A percentile compares a stretch with the other conserved stretches of the same genome.
These are phyloP conservation scores for Flaveria brownii DNA, from an alignment of 129 eudicot genomes.

Conservation along the genomic window DNA sequence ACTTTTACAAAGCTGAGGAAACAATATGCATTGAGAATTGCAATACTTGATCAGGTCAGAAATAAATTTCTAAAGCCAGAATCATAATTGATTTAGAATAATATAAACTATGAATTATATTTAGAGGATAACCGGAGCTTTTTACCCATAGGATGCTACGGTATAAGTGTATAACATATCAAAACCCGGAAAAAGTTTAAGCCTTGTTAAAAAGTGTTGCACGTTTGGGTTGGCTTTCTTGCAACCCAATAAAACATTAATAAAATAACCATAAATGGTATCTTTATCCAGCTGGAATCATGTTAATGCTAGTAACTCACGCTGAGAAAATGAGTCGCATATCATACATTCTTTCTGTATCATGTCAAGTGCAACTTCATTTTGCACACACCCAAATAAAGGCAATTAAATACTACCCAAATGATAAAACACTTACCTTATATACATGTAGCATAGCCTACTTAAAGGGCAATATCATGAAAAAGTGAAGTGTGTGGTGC, in stretches of 20 bases:
- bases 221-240: neutral
- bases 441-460: neutral
- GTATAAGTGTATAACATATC: neutral
- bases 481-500: neutral
- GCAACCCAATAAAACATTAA: neutral
- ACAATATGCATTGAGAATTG: neutral
- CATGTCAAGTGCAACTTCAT: slow-evolving; percentile 8
- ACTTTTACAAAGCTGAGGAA: neutral
- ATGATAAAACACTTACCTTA: neutral
- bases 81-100: neutral
- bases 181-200: neutral
- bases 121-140: neutral
- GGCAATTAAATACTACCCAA: neutral
- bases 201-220: neutral
- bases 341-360: neutral
- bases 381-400: neutral
- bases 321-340: neutral
- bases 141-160: neutral
- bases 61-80: slow-evolving; percentile 12
- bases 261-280: neutral
- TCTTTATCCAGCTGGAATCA: neutral
- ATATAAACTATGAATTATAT: neutral
- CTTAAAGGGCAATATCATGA: neutral
- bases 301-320: slow-evolving; percentile 1
- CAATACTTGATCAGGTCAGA: neutral